A percentile compares a stretch with the other conserved stretches of the same genome.
Conservation (phyloP, 2,329 filamentous ascomycete genomes). For the Monilinia aucupariae region DNA sequence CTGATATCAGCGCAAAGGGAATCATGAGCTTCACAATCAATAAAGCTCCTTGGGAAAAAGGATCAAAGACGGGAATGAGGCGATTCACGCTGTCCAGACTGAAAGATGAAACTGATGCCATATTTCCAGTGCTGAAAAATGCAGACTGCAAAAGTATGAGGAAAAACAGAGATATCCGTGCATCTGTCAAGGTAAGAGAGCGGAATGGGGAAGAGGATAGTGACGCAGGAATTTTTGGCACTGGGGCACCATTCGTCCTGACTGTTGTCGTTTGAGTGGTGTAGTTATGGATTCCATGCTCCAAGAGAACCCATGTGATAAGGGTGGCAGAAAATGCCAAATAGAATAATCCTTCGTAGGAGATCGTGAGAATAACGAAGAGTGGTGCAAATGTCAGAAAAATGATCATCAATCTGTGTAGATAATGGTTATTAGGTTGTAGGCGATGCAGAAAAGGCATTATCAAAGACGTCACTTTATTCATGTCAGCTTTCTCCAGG, state of each 20-base stretch:
- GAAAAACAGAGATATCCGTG: constrained; percentile 88
- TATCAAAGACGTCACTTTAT: constrained; percentile 62
- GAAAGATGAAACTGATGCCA: constrained; percentile 90
- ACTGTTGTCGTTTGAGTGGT: constrained; percentile 27
- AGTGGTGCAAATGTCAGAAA: constrained; percentile 90
- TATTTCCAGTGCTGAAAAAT: constrained; percentile 95
- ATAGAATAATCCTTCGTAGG: constrained; percentile 95
- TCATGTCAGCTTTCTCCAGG: constrained; percentile 1
- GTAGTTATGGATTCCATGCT: constrained; percentile 65
- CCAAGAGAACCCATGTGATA: constrained; percentile 85
- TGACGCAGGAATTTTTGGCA: constrained; percentile 24
- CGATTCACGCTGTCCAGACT: constrained; percentile 84
- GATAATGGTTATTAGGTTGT: constrained; percentile 77
- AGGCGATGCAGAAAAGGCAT: constrained; percentile 78
- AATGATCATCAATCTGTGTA: constrained; percentile 81
- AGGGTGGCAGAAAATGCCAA: constrained; percentile 78
- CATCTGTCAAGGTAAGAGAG: constrained; percentile 72
- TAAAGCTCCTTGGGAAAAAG: constrained; percentile 83
- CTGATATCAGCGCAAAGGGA: constrained; percentile 86
- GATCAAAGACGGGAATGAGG: constrained; percentile 86
- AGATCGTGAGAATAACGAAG: constrained; percentile 94
- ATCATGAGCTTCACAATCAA: constrained; percentile 86
- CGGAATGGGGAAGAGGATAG: constrained; percentile 42
- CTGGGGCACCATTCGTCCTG: constrained; percentile 22
- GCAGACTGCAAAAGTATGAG: constrained; percentile 89